Base-by-base conservation (phyloP, 345 rosid species). In the Draba incana region DNA sequence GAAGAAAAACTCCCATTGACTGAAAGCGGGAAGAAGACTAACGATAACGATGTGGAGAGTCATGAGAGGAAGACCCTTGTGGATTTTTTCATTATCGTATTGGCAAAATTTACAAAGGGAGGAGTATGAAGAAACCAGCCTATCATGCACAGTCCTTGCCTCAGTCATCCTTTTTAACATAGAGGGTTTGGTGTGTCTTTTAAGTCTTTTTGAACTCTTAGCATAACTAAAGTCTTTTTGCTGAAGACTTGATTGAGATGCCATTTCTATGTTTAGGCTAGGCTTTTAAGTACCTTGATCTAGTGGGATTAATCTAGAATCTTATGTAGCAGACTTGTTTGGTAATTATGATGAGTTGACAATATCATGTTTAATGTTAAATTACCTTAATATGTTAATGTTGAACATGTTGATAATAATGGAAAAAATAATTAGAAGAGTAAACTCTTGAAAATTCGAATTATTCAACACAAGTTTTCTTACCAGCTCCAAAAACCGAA, bases 1-100 rank as follows among this genome's bases (percentile, higher is more conserved):
- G 96, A 85, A 71, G 96, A 89, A 66, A 88, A 84, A 57, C 71
- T 85, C 42, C 63, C 85, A 1, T 62, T 86, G 73, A 80, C 89
- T 0, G 53, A 82, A 60, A 54, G 75, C 5, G 74, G 45, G 84
- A 85, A 25, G 56, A 53, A 37, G 68, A 57, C 5, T 64, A 42
- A 0, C 82, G 53, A 45, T 3, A 70, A 76, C 75, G 6, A 54
- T 15, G 52, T 12, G 10, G 83, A 83, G 68, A 82, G 80, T 57
- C 70, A 67, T 41, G 81, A 69, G 51, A 46, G 30, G 66, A 45
- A 6, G 43, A 62, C 28, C 3, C 6, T 61, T 10, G 30, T 62
- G 11, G 53, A 62, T 5, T 11, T 0, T 3, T 5, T 30, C 15
- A 10, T 61, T 4, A 0, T 45, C 1, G 0, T 62, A 7, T 3